phyloP scores from a whole-genome alignment of 2,329 filamentous ascomycete species.

The Chalaropsis ovoidea region DNA sequence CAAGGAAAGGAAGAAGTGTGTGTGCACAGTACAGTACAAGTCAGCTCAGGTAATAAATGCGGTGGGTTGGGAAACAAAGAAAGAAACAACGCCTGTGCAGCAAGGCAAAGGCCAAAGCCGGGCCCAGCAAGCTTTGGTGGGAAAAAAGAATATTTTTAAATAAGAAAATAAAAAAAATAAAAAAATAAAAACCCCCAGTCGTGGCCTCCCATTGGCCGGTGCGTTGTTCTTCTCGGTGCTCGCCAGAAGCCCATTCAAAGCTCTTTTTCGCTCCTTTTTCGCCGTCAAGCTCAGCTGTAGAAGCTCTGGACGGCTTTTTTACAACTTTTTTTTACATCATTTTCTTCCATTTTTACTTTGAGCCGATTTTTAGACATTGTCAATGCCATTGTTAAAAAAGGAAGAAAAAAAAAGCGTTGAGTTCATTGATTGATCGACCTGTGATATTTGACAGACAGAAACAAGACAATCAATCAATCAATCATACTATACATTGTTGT shows the following conservation, averaged over 20 bases:
- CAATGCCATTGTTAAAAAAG: neutral
- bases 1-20: neutral
- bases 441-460: too few species aligned
- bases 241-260: conserved; percentile 1
- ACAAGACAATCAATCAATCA: too few species aligned
- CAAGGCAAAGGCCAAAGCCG: neutral
- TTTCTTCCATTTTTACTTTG: neutral
- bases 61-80: neutral
- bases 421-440: too few species aligned
- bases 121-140: neutral
- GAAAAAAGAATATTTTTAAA: neutral
- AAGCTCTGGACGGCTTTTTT: too few species aligned
- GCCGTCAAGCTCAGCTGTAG: neutral
- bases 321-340: neutral
- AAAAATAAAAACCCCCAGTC: neutral
- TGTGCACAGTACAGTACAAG: neutral
- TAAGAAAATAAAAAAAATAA: neutral
- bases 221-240: neutral
- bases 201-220: neutral
- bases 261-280: neutral
- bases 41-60: neutral
- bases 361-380: neutral
- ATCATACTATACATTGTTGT: too few species aligned
- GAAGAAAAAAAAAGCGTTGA: neutral
- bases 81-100: conserved; percentile 10